A percentile compares a stretch with the other conserved stretches of the same genome.
Conservation (phyloP, 441 rosid species). For the Syzygium syzygioides region DNA sequence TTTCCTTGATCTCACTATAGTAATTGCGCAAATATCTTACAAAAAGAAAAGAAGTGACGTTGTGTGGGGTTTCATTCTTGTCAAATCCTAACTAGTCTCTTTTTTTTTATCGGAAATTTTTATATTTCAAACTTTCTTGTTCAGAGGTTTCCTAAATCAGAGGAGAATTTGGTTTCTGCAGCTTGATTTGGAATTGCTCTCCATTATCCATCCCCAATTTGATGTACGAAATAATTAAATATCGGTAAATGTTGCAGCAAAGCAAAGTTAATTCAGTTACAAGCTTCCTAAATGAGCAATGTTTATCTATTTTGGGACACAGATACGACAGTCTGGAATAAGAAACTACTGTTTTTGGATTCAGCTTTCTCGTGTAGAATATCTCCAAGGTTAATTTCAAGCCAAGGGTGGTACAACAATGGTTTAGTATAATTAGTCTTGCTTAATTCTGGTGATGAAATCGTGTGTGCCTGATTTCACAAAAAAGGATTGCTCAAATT, state of each 20-base stretch:
- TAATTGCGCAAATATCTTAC: not conserved
- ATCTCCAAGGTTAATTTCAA: not conserved
- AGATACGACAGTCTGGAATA: not conserved
- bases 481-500: accelerated
- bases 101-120: not conserved
- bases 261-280: not conserved
- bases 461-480: too few relatives aligned
- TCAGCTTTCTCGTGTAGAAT: not conserved
- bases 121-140: too few relatives aligned
- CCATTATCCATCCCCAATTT: not conserved
- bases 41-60: not conserved
- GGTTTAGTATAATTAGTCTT: too few relatives aligned
- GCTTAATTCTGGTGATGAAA: too few relatives aligned
- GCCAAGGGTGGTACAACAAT: too few relatives aligned
- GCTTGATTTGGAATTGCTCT: not conserved
- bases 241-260: not conserved
- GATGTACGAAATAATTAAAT: not conserved
- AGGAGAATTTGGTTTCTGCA: not conserved
- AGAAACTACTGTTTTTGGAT: not conserved
- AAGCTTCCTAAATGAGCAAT: not conserved
- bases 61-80: not conserved
- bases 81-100: not conserved
- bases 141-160: too few relatives aligned
- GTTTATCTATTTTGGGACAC: not conserved
- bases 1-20: not conserved